Base-by-base conservation (phyloP, 1,284 basidiomycete species). In the Stereum hirsutum region DNA sequence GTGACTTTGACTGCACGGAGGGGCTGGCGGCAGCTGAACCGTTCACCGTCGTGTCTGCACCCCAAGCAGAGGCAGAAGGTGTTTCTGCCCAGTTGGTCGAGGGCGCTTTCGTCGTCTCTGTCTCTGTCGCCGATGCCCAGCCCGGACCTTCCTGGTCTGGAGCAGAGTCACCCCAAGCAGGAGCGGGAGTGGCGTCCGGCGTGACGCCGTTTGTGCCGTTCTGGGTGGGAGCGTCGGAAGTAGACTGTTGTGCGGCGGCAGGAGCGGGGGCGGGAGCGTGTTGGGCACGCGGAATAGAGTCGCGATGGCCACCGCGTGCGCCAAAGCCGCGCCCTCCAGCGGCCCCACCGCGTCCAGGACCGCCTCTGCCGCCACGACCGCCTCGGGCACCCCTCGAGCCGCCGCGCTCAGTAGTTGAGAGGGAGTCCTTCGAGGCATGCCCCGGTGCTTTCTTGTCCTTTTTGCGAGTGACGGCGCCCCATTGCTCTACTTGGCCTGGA, bases 381-480 rank as follows among this genome's bases (percentile, higher is more conserved):
- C 82, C 80, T 51, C 81, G 66, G 38, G 63, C 72, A 42, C 81
- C 81, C 45, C 84, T 75, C 48, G 68, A 69, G 48, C 82, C 81
- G 42, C 73, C 72, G 48, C 78, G 66, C 50, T 65, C 63, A 48
- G 72, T 60, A 40, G 54, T 49, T 41, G 49, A 40, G 50, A 63
- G 53, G 3, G 72, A 64, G 23, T 80, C 72, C 61, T 78, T 82
- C 32, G 72, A 55, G 46, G 54, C 68, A 51, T 54, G 50, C 17
- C 48, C 63, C 63, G 54, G 50, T 53, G 46, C 46, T 54, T 85
- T 87, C 71, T 89, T 90, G 59, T 88, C 82, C 70, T 90, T 93
- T 77, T 92, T 93, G 61, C 78, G 80, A 53, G 79, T 81, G 51
- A 92, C 89, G 38, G 86, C 79, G 36, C 80, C 88, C 87, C 90